These are phyloP conservation scores for Trichophaea hybrida DNA, from an alignment of 2,329 filamentous ascomycete genomes.

Conservation along the genomic window DNA sequence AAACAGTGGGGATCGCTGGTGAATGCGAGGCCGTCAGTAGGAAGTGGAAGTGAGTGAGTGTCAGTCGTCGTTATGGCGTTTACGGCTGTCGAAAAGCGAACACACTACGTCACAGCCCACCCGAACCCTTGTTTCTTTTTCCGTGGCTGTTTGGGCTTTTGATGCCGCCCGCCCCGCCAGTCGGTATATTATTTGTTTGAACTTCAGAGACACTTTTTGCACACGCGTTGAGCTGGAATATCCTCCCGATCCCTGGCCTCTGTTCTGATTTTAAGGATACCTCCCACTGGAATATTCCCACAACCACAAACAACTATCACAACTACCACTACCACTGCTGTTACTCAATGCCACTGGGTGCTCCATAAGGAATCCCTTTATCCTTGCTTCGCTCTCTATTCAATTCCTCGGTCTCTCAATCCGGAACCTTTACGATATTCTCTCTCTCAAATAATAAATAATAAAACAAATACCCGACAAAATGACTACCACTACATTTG, in stretches of 20 bases:
- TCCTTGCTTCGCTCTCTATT: too few relatives aligned
- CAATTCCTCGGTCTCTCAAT: too few relatives aligned
- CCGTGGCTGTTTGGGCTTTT: background rate
- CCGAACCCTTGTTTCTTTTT: background rate
- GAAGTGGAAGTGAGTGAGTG: background rate
- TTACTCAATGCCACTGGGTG: too few relatives aligned
- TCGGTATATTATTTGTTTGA: too few relatives aligned
- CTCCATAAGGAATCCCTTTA: too few relatives aligned
- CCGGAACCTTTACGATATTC: too few relatives aligned
- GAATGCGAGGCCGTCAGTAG: too few relatives aligned
- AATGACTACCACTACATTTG: constrained; percentile 39
- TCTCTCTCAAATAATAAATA: background rate
- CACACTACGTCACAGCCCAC: too few relatives aligned
- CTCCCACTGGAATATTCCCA: background rate
- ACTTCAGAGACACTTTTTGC: too few relatives aligned
- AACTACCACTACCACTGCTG: background rate
- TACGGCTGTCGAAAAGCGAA: background rate
- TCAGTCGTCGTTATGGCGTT: background rate
- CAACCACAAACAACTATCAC: background rate
- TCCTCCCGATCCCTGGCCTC: background rate
- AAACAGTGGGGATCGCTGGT: too few relatives aligned
- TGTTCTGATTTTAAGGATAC: background rate
- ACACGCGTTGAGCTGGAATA: background rate
- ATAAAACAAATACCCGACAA: background rate
- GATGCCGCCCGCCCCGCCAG: background rate